Percentiles rank a stretch among this genome's conserved stretches.
phyloP scores from a whole-genome alignment of 1,139 yeast species.

The Yamadazyma mexicana region DNA sequence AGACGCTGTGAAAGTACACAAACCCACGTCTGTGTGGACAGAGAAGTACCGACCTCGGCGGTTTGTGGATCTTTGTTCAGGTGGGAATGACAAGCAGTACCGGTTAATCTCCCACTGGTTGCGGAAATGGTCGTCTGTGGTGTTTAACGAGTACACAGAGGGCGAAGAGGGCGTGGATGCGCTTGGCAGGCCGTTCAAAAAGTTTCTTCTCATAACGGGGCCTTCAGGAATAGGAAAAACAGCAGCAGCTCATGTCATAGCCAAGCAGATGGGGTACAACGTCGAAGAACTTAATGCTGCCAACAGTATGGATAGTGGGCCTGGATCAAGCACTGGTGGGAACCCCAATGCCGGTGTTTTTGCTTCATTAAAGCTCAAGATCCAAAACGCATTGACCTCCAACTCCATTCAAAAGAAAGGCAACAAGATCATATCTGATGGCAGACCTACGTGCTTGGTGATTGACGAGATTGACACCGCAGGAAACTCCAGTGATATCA shows the following conservation, averaged over 20 bases:
- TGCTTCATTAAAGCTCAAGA: constrained; percentile 44
- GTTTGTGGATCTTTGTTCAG: constrained; percentile 60
- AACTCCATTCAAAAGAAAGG: constrained; percentile 49
- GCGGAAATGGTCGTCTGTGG: constrained; percentile 74
- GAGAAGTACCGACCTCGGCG: constrained; percentile 82
- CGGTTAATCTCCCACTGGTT: constrained; percentile 76
- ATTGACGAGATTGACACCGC: constrained; percentile 94
- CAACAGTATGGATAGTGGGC: constrained; percentile 52
- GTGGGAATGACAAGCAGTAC: constrained; percentile 83
- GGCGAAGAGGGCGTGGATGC: constrained; percentile 44
- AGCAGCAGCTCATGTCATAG: constrained; percentile 81
- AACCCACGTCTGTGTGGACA: constrained; percentile 34
- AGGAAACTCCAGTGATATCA: constrained; percentile 71
- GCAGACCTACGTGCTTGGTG: constrained; percentile 75
- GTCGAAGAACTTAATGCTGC: constrained; percentile 89
- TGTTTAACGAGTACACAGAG: constrained; percentile 45
- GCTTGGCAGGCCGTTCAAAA: constrained; percentile 68
- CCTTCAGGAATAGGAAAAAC: constrained; percentile 98
- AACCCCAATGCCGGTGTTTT: constrained; percentile 21
- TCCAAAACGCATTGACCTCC: constrained; percentile 69
- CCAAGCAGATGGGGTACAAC: constrained; percentile 78
- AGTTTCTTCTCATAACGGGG: constrained; percentile 76
- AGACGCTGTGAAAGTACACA: constrained; percentile 4
- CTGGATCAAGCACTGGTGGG: constrained; percentile 21
- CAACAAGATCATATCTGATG: constrained; percentile 19